A percentile compares a stretch with the other conserved stretches of the same genome.
phyloP scores from a whole-genome alignment of 306 rosid genomes.

The Pterocarpus santalinus region DNA sequence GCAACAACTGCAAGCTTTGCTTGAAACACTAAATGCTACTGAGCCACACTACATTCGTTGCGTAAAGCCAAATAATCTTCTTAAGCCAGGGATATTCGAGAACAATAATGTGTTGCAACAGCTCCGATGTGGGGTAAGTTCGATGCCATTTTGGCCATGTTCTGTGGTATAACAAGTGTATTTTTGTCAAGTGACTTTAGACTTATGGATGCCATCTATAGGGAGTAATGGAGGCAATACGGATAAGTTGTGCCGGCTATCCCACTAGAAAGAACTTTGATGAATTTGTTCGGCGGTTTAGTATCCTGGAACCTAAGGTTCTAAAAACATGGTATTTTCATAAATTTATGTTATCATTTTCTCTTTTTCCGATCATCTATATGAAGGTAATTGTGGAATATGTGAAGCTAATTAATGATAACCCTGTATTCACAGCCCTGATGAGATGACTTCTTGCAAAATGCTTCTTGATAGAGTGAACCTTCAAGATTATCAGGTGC shows the following conservation, averaged over 20 bases:
- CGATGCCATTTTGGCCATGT: slow-evolving; percentile 35
- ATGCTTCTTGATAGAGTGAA: slow-evolving; percentile 70
- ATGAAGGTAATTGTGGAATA: slow-evolving; percentile 15
- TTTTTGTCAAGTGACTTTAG: slow-evolving; percentile 29
- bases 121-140: slow-evolving; percentile 92
- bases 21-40: slow-evolving; percentile 91
- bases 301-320: slow-evolving; percentile 71
- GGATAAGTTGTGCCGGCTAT: slow-evolving; percentile 98
- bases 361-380: slow-evolving; percentile 1
- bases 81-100: slow-evolving; percentile 89
- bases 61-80: slow-evolving; percentile 94
- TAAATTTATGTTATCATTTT: slow-evolving; percentile 16
- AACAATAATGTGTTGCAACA: slow-evolving; percentile 81
- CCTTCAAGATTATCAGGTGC: slow-evolving; percentile 89
- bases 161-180: slow-evolving; percentile 32
- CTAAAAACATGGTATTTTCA: slow-evolving; percentile 69
- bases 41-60: slow-evolving; percentile 98
- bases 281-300: slow-evolving; percentile 83
- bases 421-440: slow-evolving; percentile 60
- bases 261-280: slow-evolving; percentile 87
- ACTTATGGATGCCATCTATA: slow-evolving; percentile 46
- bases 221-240: slow-evolving; percentile 99
- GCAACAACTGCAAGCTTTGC: slow-evolving; percentile 94
- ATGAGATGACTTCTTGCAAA: slow-evolving; percentile 78
- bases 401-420: slow-evolving; percentile 20